phyloP scores from a whole-genome alignment of 495 filamentous ascomycete species.

The Friedmanniomyces endolithicus region DNA sequence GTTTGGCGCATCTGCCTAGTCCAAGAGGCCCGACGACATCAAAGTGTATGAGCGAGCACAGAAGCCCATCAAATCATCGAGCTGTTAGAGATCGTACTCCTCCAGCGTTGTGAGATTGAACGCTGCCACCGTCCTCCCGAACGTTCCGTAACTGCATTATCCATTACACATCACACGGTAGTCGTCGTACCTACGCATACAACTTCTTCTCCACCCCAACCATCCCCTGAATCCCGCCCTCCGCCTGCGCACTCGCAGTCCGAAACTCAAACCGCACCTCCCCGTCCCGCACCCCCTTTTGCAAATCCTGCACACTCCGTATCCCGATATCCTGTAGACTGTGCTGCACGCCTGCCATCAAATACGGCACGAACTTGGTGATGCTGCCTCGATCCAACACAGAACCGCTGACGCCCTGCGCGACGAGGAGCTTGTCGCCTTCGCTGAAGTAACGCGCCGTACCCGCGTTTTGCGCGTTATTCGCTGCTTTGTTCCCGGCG shows the following conservation, averaged over 20 bases:
- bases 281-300: constrained; percentile 61
- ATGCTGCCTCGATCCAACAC: constrained; percentile 67
- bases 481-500: constrained; percentile 51
- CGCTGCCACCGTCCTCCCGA: no score
- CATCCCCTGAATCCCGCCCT: constrained; percentile 91
- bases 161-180: not conserved
- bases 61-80: no score
- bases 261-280: constrained; percentile 84
- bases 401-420: constrained; percentile 80
- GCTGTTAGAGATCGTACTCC: no score
- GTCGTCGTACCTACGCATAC: constrained; percentile 37
- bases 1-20: no score
- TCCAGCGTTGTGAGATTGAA: no score
- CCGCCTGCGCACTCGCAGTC: constrained; percentile 84
- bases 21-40: no score
- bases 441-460: constrained; percentile 98
- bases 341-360: constrained; percentile 90
- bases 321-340: constrained; percentile 91
- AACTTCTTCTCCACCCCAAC: constrained; percentile 99
- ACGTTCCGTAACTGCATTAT: no score
- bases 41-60: no score
- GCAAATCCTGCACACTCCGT: constrained; percentile 60
- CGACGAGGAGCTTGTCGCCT: constrained; percentile 83
- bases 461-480: constrained; percentile 70
- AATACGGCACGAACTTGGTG: constrained; percentile 89